phyloP scores from a whole-genome alignment of 371 early-diverging fungal species.

The Mortierella sp. region DNA sequence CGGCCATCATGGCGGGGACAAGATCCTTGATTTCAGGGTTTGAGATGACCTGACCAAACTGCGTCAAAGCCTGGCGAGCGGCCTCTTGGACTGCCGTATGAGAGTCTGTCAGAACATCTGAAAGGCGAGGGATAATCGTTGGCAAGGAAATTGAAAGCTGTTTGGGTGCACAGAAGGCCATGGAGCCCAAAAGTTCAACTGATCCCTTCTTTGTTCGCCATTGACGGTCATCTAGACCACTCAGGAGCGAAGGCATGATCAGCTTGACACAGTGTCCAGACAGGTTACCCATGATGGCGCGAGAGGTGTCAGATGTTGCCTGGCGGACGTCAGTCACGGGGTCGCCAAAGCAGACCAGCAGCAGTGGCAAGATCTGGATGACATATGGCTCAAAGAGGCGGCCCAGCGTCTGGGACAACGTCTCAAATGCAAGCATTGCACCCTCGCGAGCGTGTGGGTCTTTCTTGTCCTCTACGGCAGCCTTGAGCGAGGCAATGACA shows the following conservation, averaged over 20 bases:
- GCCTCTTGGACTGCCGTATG: constrained; percentile 93
- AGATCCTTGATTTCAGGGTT: constrained; percentile 96
- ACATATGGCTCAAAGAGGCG: constrained; percentile 98
- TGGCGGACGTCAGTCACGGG: constrained; percentile 87
- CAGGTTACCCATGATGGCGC: constrained; percentile 96
- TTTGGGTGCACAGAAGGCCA: constrained; percentile 97
- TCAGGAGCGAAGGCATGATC: constrained; percentile 89
- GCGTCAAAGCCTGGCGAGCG: constrained; percentile 85
- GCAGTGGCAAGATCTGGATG: constrained; percentile 89
- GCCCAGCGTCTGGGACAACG: constrained; percentile 84
- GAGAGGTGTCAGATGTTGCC: constrained; percentile 90
- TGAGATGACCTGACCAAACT: constrained; percentile 94
- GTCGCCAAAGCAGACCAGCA: constrained; percentile 92
- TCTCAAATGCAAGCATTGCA: constrained; percentile 94
- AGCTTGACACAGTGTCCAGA: constrained; percentile 97
- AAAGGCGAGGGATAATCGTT: constrained; percentile 90
- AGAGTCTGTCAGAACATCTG: constrained; percentile 92
- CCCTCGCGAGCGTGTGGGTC: constrained; percentile 85
- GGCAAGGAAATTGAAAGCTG: constrained; percentile 93
- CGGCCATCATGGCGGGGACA: constrained; percentile 87
- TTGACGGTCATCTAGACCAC: constrained; percentile 86
- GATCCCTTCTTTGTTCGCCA: constrained; percentile 98
- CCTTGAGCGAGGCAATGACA: constrained; percentile 85
- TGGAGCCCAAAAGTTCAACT: constrained; percentile 94
- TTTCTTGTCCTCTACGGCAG: constrained; percentile 85